Base-by-base conservation (phyloP, 495 filamentous ascomycete genomes). In the Halenospora varia region DNA sequence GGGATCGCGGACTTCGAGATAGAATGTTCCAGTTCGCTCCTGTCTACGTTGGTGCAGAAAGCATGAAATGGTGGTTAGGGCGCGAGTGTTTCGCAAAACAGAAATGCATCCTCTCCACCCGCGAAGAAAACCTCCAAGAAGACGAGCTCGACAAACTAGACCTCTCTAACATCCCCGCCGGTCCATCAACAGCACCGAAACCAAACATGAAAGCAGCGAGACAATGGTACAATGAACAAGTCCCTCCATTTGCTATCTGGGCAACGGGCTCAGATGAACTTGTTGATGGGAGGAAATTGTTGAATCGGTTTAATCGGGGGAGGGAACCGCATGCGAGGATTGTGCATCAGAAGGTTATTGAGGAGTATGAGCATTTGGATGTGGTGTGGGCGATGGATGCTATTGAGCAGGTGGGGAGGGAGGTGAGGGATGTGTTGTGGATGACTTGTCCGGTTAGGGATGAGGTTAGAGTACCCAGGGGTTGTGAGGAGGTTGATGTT, bases 1-100 rank as follows among this genome's bases (percentile, higher is more conserved):
- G 93, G 93, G 93, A 97, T 60, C 81, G 84, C 15, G 91, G 75
- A 10, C 72, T 97, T 15, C 79, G 89, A 41, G 76, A 89, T 62
- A 84, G 93, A 11, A 87, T 93, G 82, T 97, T 97, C 70, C 88
- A 91, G 64, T 97, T 96, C 60, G 84, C 89, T 2, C 93, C 93
- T 2, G 89, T 95, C 2, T 96, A 93, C 65, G 90, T 96, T 23
- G 89, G 85, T 56, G 83, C 89, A 4, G 93, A 97, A 74, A 87
- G 83, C 20, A 96, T 97, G 88, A 80, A 90, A 0, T 97, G 93
- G 94, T 97, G 93, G 93, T 77, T 97, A 0, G 94, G 94, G 0
- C 73, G 87, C 1, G 90, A 95, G 63, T 90, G 92, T 61, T 97
- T 97, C 68, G 90, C 94, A 0, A 88, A 78, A 59, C 91, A 97